Base-by-base conservation (phyloP, 2,329 filamentous ascomycete genomes). In the Epichloe gansuensis region DNA sequence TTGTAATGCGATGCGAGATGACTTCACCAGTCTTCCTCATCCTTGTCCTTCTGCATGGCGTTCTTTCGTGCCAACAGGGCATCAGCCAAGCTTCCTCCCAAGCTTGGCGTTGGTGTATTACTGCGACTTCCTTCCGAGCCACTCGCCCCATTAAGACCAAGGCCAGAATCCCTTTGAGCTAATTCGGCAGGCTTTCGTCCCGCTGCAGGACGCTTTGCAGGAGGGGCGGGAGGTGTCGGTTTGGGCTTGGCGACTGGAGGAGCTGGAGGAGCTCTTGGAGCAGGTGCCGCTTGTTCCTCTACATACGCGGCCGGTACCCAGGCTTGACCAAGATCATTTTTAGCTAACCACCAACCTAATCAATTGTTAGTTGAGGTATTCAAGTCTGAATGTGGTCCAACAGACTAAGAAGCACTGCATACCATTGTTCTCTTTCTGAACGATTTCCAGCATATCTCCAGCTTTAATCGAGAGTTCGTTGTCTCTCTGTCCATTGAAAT, bases 351-450 rank as follows among this genome's bases (percentile, higher is more conserved):
- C 93, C 93, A 98, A 51, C 93, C 91, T 95, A 23, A 13, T n/a
- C 50, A 50, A 43, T 23, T 52, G 58, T 76, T 66, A 25, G 17
- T 11, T 8, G 15, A 15, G 23, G 4, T 4, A 3, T 3, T 46
- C 1, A 11, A 3, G 54, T 48, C 25, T 21, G 8, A 13, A n/a
- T 5, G 8, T 11, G 45, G 46, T 25, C 5, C 12, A 9, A n/a
- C n/a, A 28, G 23, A 12, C 4, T 25, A 4, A 12, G 31, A 17
- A 35, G 13, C 23, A 15, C 12, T 17, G 55, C 84, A 68, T 80
- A 95, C 91, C 93, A 66, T 97, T 97, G 67, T 80, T 84, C 70
- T 96, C 91, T 70, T 96, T 96, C 64, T 93, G 86, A n/a, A 94
- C 80, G 63, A 98, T 83, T 66, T 94, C 82, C 51, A 98, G 80